Evolutionary conservation across 2,329 filamentous ascomycete species (phyloP), one percentile per base, ranked within the genome.

Genomic region (Blumeria hordei): DNA sequence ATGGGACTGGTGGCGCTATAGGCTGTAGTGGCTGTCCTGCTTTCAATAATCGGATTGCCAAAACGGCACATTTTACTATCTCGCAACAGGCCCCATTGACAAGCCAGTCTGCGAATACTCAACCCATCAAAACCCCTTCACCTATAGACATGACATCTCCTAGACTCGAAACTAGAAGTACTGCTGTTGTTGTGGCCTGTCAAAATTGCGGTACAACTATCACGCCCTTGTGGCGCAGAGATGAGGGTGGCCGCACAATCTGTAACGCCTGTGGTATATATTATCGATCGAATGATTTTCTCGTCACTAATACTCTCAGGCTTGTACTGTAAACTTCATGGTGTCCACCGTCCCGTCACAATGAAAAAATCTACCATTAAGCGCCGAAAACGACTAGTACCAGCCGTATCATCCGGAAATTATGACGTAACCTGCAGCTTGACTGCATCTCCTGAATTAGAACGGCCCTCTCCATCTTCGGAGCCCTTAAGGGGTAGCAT

Each of bases 361-460:
- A 96, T 98, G 92, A 98, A 96, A 69, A 96, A 95, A 68, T 84
- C 87, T 3, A 85, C 94, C 32, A 98, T 98, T 67, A 96, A 98
- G 69, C 79, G 92, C 58, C 77, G 92, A 58, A 96, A 96, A 73
- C 81, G 92, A 57, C 88, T 96, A 6, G 88, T 96, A 45, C 88
- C 90, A 16, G 87, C 85, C 16, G 71, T 75, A 52, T 74, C 72
- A 16, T 67, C 67, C 2, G 61, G 61, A 0, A 69, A 70, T 54
- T 65, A 64, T 32, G 76, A 79, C 35, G 71, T 68, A 6, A 68
- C 71, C 11, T 60, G 55, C 54, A 62, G 58, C 39, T 58, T 62
- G 8, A 61, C 62, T 53, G 64, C 59, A 50, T 67, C 64, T 10
- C 65, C 64, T 9, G 63, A 66, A 55, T 60, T 63, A 0, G 67